These are phyloP conservation scores for Acanthamoeba comandoni DNA, from an alignment of 208 protist genomes.

Conservation along the genomic window DNA sequence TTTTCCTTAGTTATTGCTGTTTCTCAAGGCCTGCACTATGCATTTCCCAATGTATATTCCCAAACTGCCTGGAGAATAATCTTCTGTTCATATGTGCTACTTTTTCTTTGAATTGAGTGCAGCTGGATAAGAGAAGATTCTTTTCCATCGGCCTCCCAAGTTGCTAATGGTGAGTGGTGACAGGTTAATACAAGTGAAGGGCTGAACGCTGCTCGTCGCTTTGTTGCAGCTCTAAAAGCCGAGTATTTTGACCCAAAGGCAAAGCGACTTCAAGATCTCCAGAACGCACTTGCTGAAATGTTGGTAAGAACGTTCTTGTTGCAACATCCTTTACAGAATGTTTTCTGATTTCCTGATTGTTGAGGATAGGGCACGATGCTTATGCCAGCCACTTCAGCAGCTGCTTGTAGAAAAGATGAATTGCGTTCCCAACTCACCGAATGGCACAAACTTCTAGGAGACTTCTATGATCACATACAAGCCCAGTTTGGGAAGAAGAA, in stretches of 20 bases:
- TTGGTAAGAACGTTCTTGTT: slow-evolving; percentile 13
- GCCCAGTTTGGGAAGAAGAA: slow-evolving; percentile 71
- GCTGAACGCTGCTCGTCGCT: slow-evolving; percentile 16
- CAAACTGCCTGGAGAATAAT: neutral
- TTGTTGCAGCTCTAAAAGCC: slow-evolving; percentile 36
- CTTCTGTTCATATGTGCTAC: neutral
- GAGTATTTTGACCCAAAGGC: slow-evolving; percentile 71
- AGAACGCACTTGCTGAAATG: slow-evolving; percentile 48
- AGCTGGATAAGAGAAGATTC: neutral
- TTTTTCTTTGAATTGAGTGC: slow-evolving; percentile 6
- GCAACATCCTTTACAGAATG: neutral
- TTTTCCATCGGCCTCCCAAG: neutral
- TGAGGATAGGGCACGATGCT: slow-evolving; percentile 34
- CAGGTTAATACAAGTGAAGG: slow-evolving; percentile 55
- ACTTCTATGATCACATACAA: slow-evolving; percentile 64
- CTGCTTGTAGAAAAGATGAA: slow-evolving; percentile 41
- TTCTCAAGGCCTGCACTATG: too few relatives aligned
- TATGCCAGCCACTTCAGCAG: slow-evolving; percentile 2
- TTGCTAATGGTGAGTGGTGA: neutral
- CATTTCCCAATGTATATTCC: slow-evolving; percentile 23
- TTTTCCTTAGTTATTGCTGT: too few relatives aligned
- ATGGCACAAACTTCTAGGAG: neutral
- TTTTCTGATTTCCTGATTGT: neutral
- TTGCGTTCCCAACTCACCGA: neutral
- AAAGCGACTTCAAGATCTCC: slow-evolving; percentile 62